Evolutionary conservation across 2,329 filamentous ascomycete species (phyloP), one percentile per base, ranked within the genome.

Genomic region (Lasiodiplodia sp.): DNA sequence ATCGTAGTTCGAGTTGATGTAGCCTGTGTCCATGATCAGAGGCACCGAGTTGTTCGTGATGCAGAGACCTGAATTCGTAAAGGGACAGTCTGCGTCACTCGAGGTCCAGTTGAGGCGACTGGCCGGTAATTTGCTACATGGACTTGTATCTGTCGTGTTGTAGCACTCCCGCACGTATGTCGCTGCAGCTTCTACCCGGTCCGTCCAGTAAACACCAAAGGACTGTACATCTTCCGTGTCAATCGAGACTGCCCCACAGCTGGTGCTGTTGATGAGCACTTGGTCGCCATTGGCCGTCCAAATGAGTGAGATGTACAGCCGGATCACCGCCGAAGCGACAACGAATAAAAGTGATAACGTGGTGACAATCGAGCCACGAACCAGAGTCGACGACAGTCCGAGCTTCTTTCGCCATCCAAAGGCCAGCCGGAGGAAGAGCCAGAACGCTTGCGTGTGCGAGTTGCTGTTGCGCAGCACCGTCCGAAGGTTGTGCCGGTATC

Each of bases 401-500:
- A 56, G 53, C 31, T 56, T 56, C 53, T 56, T 56, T 11, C 53
- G 53, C 53, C 53, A 56, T 37, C 53, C 53, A 3, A 37, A 31
- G 4, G 53, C 23, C 18, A 56, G 53, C 21, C 53, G 28, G 5
- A 37, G 16, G 53, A 56, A 56, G 53, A 56, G 53, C 53, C 53
- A 38, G 53, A 56, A 28, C 0, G 53, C 31, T 23, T 56, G 28
- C 2, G 53, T 38, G 53, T 56, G 53, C 31, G 53, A 56, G 53
- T 56, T 56, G 31, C 53, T 56, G 53, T 56, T 56, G 18, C 53
- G 53, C 8, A 56, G 53, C 12, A 56, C 53, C 8, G 53, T 18
- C 28, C 53, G 53, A 34, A 56, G 28, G 31, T 56, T 56, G 53
- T 56, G 53, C 31, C 28, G 53, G n/a, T 56, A 56, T 37, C 53